These are phyloP conservation scores for Thraustochytrium sp. DNA, from an alignment of 352 stramenopile species.

Conservation along the genomic window DNA sequence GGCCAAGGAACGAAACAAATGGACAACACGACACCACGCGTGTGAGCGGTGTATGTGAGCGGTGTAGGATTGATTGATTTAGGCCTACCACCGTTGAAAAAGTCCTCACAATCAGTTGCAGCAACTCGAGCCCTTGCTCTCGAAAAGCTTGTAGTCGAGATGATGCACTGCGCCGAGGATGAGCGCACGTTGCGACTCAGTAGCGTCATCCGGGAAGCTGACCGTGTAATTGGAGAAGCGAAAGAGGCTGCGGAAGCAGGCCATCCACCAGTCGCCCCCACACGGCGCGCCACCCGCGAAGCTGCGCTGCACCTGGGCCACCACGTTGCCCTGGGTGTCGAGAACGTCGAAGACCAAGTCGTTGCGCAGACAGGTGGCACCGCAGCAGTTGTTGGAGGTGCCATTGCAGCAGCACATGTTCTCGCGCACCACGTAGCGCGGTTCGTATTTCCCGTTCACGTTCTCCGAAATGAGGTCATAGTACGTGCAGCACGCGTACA, in stretches of 20 bases:
- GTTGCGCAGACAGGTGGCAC: slow-evolving; percentile 60
- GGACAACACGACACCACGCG: too few species aligned
- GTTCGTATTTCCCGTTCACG: slow-evolving; percentile 58
- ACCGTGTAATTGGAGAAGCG: slow-evolving; percentile 61
- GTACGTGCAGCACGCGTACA: slow-evolving; percentile 58
- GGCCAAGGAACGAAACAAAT: too few species aligned
- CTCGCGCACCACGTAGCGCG: slow-evolving; percentile 55
- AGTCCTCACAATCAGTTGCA: too few species aligned
- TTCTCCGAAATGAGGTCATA: slow-evolving; percentile 62
- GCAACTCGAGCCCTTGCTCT: too few species aligned
- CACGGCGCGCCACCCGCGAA: slow-evolving; percentile 48
- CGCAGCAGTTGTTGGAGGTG: slow-evolving; percentile 64
- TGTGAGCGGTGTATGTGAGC: too few species aligned
- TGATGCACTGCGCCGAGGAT: slow-evolving; percentile 60
- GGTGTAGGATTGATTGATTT: too few species aligned
- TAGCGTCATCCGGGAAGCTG: slow-evolving; percentile 60
- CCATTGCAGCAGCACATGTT: slow-evolving; percentile 59
- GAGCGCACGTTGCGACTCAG: slow-evolving; percentile 57
- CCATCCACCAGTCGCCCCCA: slow-evolving; percentile 32
- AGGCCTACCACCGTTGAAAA: too few species aligned
- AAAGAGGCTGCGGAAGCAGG: slow-evolving; percentile 54
- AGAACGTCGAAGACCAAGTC: slow-evolving; percentile 64
- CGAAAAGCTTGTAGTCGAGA: slow-evolving; percentile 61
- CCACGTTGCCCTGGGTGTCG: slow-evolving; percentile 58
- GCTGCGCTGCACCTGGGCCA: slow-evolving; percentile 59